Conservation (phyloP, 169 alveolate species). For the Plasmodium gallinaceum region DNA sequence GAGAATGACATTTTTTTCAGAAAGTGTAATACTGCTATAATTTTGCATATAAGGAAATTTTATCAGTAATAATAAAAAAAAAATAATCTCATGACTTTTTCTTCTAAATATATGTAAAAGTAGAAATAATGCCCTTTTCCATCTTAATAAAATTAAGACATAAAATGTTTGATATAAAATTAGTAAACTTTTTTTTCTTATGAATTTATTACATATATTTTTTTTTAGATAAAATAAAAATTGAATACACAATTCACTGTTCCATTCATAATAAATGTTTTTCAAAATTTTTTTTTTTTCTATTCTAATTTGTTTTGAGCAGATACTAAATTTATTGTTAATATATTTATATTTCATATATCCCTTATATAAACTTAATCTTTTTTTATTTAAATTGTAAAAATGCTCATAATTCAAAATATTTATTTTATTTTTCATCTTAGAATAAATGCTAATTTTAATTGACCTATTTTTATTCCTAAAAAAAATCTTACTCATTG, state of each 20-base stretch:
- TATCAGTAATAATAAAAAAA: conserved; percentile 8
- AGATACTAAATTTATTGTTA: too few species aligned
- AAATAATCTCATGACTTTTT: conserved; percentile 16
- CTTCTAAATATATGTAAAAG: conserved; percentile 28
- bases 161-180: conserved; percentile 19
- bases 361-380: too few species aligned
- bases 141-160: conserved; percentile 18
- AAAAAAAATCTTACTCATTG: not conserved
- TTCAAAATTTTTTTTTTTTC: too few species aligned
- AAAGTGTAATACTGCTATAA: not conserved
- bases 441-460: too few species aligned
- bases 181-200: not conserved
- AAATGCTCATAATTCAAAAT: too few species aligned
- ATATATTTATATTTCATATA: too few species aligned
- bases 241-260: conserved; percentile 12
- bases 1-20: not conserved
- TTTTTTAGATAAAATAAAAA: conserved; percentile 31
- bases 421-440: too few species aligned
- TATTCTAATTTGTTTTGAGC: too few species aligned
- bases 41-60: not conserved
- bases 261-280: too few species aligned
- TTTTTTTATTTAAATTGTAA: too few species aligned
- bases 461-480: not conserved
- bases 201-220: not conserved
- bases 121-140: conserved; percentile 32